A percentile compares a stretch with the other conserved stretches of the same genome.
These are phyloP conservation scores for Meredithiella fracta DNA, from an alignment of 2,329 filamentous ascomycete species.

Conservation along the genomic window DNA sequence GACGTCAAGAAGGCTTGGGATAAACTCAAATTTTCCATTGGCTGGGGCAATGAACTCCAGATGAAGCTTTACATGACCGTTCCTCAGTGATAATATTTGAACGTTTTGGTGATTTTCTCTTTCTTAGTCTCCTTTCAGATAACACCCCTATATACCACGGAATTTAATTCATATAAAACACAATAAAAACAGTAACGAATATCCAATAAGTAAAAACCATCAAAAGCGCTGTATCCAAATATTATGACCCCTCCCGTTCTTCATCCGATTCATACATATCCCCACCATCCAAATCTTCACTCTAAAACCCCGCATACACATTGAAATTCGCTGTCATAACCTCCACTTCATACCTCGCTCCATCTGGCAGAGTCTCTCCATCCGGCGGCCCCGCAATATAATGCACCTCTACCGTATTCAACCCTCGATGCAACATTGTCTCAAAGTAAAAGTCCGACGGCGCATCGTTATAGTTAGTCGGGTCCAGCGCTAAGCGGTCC, in stretches of 20 bases:
- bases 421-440: constrained; percentile 49
- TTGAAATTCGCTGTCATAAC: constrained; percentile 62
- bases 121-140: background rate
- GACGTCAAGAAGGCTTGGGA: constrained; percentile 66
- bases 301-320: constrained; percentile 12
- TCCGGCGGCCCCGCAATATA: constrained; percentile 54
- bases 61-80: constrained; percentile 43
- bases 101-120: no score
- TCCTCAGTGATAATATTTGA: constrained; percentile 15
- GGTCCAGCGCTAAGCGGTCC: constrained; percentile 46
- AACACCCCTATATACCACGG: background rate
- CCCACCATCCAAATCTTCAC: background rate
- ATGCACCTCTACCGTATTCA: constrained; percentile 66
- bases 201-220: background rate
- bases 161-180: background rate
- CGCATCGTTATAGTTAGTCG: constrained; percentile 33
- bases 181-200: background rate
- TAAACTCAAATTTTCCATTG: constrained; percentile 49
- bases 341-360: constrained; percentile 57
- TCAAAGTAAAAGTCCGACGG: constrained; percentile 57
- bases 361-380: constrained; percentile 38
- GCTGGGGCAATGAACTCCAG: constrained; percentile 67
- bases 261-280: background rate
- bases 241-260: no score
- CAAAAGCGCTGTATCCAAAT: background rate